Evolutionary conservation across 2,329 filamentous ascomycete species (phyloP), one percentile per base, ranked within the genome.

Genomic region (Chrysoporthe deuterocubensis): DNA sequence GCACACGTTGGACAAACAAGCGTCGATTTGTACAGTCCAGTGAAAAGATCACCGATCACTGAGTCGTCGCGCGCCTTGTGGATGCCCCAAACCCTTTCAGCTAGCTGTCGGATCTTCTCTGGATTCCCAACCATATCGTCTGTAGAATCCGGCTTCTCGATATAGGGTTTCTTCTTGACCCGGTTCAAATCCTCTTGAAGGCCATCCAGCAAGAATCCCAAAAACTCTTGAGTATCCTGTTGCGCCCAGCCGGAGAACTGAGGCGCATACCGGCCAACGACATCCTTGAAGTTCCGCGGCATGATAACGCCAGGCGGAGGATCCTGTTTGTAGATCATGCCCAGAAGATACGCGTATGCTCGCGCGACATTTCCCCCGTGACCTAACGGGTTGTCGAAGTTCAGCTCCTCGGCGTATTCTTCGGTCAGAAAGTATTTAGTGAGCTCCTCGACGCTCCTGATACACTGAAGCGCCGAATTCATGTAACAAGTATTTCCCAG

Each of bases 401-500:
- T 99, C 72, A 98, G 85, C 74, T 99, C 95, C 63, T 85, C 82
- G 73, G 91, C 88, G 79, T 92, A 94, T 70, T 90, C 86, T 68
- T 89, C 86, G 62, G 87, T 84, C 62, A 97, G 79, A 78, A 99
- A 98, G 78, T 97, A 99, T 74, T 94, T 90, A 5, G 93, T 95
- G 71, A 99, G 82, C 78, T 99, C 96, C 76, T 97, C 93, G 0
- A 97, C 94, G 73, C 93, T 96, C 62, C 95, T 90, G 63, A 99
- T 88, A 77, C 96, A 99, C 77, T 99, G 96, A 65, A 98, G 83
- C 11, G 96, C 96, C 32, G 95, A 97, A 79, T 98, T 98, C 94
- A 98, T 97, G 81, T 99, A 99, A 80, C 96, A 99, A 0, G 96
- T 98, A 75, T 99, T 99, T 61, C 96, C 96, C 16, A 99, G 82